These are phyloP conservation scores for Pseudonectria foliicola DNA, from an alignment of 2,329 filamentous ascomycete genomes.

Conservation along the genomic window DNA sequence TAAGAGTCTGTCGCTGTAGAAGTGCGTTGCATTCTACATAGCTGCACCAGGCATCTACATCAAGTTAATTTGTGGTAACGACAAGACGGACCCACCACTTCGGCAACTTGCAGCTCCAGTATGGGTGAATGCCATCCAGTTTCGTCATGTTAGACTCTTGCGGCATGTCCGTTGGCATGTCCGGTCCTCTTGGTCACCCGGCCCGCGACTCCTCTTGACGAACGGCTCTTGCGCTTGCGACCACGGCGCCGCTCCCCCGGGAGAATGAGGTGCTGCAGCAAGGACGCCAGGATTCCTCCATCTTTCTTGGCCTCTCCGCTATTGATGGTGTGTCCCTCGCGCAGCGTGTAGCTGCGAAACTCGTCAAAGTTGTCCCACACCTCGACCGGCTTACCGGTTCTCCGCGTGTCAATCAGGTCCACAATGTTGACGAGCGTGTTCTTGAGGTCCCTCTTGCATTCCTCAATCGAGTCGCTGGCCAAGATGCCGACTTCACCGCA, in stretches of 20 bases:
- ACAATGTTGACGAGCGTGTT: constrained; percentile 25
- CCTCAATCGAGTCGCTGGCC: constrained; percentile 6
- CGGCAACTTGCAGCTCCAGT: no score
- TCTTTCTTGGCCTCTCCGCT: constrained; percentile 15
- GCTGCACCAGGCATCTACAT: no score
- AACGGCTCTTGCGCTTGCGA: not conserved
- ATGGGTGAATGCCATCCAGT: no score
- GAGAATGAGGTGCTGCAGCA: constrained; percentile 7
- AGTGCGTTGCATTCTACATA: no score
- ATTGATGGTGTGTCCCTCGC: constrained; percentile 12
- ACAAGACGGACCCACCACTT: no score
- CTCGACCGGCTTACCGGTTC: constrained; percentile 15
- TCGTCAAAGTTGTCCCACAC: constrained; percentile 22
- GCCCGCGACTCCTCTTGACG: not conserved
- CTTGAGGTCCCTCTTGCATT: constrained; percentile 20
- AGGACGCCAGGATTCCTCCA: constrained; percentile 14
- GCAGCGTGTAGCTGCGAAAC: constrained; percentile 22
- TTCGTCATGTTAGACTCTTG: no score
- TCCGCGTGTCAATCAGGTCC: constrained; percentile 23
- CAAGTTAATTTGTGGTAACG: no score
- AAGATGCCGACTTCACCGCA: constrained; percentile 22
- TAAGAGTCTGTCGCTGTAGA: no score
- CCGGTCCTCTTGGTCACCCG: not conserved
- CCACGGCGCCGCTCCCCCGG: not conserved
- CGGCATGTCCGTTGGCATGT: not conserved